Conservation (phyloP, 2,329 filamentous ascomycete species). For the Coniochaeta hoffmannii region DNA sequence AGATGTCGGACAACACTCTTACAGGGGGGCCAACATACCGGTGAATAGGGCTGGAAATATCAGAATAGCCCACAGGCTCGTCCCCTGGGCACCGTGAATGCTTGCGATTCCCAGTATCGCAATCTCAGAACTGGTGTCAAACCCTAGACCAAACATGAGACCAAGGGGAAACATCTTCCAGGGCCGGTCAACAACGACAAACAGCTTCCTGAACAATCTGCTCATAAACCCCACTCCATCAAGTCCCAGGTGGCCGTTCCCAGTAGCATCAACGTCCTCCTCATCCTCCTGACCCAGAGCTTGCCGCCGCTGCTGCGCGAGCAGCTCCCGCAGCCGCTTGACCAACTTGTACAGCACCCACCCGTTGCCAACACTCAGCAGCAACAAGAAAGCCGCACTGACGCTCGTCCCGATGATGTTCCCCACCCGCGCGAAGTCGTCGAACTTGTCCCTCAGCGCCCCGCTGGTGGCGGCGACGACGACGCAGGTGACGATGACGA, state of each 20-base stretch:
- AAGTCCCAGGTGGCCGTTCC: constrained; percentile 50
- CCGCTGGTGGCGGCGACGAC: constrained; percentile 88
- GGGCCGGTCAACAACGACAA: constrained; percentile 63
- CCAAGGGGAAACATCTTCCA: constrained; percentile 98
- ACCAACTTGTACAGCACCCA: constrained; percentile 79
- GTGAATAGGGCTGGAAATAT: constrained; percentile 90
- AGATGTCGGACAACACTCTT: background rate
- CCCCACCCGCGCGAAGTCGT: constrained; percentile 70
- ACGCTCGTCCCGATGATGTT: constrained; percentile 86
- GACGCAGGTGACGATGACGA: constrained; percentile 84
- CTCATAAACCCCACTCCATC: constrained; percentile 73
- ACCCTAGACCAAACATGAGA: constrained; percentile 82
- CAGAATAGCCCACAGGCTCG: constrained; percentile 87
- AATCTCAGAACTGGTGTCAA: constrained; percentile 93
- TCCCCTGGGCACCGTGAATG: constrained; percentile 78
- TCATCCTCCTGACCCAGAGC: constrained; percentile 9
- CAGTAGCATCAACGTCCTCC: constrained; percentile 13
- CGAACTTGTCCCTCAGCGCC: constrained; percentile 73
- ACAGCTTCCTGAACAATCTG: constrained; percentile 63
- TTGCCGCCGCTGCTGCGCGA: constrained; percentile 31
- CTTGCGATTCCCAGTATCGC: constrained; percentile 85
- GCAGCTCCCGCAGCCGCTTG: constrained; percentile 55
- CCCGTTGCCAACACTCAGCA: constrained; percentile 75
- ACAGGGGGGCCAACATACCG: constrained; percentile 35
- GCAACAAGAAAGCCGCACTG: constrained; percentile 72